These are phyloP conservation scores for Hemileccinum impolitum DNA, from an alignment of 768 basidiomycete species.

Conservation along the genomic window DNA sequence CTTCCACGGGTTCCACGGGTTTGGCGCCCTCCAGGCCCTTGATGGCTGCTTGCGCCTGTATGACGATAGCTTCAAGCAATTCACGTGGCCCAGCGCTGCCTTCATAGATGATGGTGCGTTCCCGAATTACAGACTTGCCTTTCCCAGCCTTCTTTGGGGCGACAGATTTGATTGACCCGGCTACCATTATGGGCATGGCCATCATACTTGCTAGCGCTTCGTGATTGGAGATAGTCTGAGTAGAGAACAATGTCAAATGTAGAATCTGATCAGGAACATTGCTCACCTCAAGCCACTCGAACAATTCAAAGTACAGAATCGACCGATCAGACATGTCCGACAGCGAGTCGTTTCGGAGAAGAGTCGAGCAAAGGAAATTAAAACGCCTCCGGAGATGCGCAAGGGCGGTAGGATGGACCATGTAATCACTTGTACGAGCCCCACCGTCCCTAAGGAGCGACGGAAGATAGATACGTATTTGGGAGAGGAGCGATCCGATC, in stretches of 20 bases:
- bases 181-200: slow-evolving; percentile 96
- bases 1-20: slow-evolving; percentile 41
- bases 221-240: slow-evolving; percentile 86
- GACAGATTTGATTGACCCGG: slow-evolving; percentile 62
- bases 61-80: slow-evolving; percentile 84
- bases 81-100: slow-evolving; percentile 90
- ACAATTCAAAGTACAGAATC: slow-evolving; percentile 81
- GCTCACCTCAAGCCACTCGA: slow-evolving; percentile 88
- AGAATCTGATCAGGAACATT: not conserved
- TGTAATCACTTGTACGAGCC: slow-evolving; percentile 80
- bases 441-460: slow-evolving; percentile 73
- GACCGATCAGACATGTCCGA: slow-evolving; percentile 91
- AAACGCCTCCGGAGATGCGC: slow-evolving; percentile 91
- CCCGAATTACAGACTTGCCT: slow-evolving; percentile 55
- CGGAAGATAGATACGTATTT: slow-evolving; percentile 82
- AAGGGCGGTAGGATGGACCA: slow-evolving; percentile 88
- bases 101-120: slow-evolving; percentile 85
- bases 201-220: slow-evolving; percentile 94
- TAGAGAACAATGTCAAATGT: slow-evolving; percentile 3
- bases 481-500: slow-evolving; percentile 62
- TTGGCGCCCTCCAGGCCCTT: slow-evolving; percentile 78
- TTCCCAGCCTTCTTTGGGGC: slow-evolving; percentile 50
- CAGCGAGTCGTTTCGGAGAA: slow-evolving; percentile 88
- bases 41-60: slow-evolving; percentile 89
- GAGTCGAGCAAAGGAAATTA: slow-evolving; percentile 80